A percentile compares a stretch with the other conserved stretches of the same genome.
Evolutionary conservation across 2,329 filamentous ascomycete species (phyloP).

Genomic region (Verticillium tricorpus): DNA sequence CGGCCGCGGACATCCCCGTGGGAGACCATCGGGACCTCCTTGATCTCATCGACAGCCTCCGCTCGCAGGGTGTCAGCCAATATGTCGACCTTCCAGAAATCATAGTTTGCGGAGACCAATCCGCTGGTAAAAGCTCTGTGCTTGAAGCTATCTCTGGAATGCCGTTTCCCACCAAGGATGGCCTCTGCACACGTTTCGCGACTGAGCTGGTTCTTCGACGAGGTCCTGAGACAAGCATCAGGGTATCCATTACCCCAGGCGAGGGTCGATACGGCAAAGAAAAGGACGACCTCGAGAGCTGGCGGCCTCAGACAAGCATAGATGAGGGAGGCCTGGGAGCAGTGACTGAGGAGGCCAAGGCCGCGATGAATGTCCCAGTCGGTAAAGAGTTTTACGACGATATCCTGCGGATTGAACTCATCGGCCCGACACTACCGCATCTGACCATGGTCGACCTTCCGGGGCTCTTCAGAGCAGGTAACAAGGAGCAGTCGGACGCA

Average conservation of each 20-base stretch:
- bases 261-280: conserved; percentile 3
- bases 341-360: conserved; percentile 8
- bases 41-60: conserved; percentile 29
- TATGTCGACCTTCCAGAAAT: conserved; percentile 37
- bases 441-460: conserved; percentile 45
- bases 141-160: conserved; percentile 53
- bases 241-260: conserved; percentile 13
- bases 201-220: conserved; percentile 48
- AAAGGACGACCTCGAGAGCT: conserved; percentile 4
- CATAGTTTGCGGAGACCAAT: conserved; percentile 54
- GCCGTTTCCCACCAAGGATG: conserved; percentile 47
- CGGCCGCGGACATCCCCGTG: conserved; percentile 1
- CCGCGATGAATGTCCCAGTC: conserved; percentile 7
- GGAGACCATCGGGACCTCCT: conserved; percentile 21
- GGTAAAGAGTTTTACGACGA: conserved; percentile 14
- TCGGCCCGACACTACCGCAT: conserved; percentile 20
- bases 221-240: background rate
- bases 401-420: conserved; percentile 19
- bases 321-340: background rate
- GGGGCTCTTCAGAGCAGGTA: conserved; percentile 33
- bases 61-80: conserved; percentile 27
- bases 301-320: background rate
- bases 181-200: conserved; percentile 50
- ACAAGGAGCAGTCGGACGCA: conserved; percentile 25
- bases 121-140: conserved; percentile 52